phyloP scores from a whole-genome alignment of 345 rosid genomes.

The Murraya paniculata region DNA sequence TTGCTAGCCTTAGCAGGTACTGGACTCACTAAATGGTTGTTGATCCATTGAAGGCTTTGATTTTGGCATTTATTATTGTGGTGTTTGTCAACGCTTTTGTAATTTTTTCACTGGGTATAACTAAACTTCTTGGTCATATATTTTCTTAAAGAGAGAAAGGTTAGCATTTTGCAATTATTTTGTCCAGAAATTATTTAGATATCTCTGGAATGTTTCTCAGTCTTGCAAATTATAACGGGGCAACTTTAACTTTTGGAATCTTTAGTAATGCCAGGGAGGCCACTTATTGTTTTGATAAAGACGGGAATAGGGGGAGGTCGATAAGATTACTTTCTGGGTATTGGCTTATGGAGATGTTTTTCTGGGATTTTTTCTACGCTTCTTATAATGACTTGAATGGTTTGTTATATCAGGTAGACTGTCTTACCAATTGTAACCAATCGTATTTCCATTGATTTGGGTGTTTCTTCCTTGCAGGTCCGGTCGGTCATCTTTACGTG shows the following conservation, averaged over 20 bases:
- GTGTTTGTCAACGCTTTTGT: background rate
- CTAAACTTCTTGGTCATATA: background rate
- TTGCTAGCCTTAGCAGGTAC: slow-evolving; percentile 97
- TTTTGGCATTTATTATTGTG: background rate
- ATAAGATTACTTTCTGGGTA: background rate
- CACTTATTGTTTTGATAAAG: background rate
- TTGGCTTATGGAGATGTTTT: background rate
- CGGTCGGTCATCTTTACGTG: slow-evolving; percentile 69
- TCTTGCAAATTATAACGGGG: background rate
- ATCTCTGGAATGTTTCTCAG: background rate
- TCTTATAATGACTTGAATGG: background rate
- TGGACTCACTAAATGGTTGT: background rate
- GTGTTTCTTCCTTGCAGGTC: slow-evolving; percentile 48
- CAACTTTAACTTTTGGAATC: background rate
- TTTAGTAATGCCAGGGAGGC: background rate
- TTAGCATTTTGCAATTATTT: background rate
- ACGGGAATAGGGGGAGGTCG: background rate
- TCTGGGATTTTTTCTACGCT: background rate
- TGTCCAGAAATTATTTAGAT: background rate
- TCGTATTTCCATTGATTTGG: background rate
- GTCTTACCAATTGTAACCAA: background rate
- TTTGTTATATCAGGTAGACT: background rate
- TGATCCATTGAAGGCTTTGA: background rate
- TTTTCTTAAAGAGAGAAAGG: background rate
- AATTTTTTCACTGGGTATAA: background rate